Base-by-base conservation (phyloP, 2,329 filamentous ascomycete species). In the Aspergillus ochraceoroseus region DNA sequence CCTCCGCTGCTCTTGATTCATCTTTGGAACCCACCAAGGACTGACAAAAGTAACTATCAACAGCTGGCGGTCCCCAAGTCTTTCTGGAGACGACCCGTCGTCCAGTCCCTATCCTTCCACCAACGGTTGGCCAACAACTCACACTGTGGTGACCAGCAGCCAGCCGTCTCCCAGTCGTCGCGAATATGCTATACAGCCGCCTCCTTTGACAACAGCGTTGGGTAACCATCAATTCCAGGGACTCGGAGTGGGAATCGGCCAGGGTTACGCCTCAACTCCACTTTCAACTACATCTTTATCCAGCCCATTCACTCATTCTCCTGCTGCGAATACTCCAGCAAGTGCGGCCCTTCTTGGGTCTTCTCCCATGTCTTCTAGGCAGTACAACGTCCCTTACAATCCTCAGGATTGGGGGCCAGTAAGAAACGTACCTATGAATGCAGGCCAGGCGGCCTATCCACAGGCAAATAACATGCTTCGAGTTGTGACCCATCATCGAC, bases 351-450 rank as follows among this genome's bases (percentile, higher is more conserved):
- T n/a, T n/a, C n/a, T 62, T 38, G 65, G 59, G 13, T 54, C 60
- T 7, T 65, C 67, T 38, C 64, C 68, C 17, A 67, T 71, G 67
- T 57, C 65, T n/a, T 59, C 62, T 31, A 64, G 70, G 47, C 59
- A 65, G 31, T 71, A 70, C 47, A 70, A 56, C 52, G 61, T 65
- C 15, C 63, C 67, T 6, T 73, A 73, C 46, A 71, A 73, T 48
- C 70, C 70, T 23, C 68, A 68, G 45, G 66, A 72, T 58, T 73
- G 70, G 70, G 68, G 64, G 1, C 64, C 65, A 13, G 61, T 67
- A 29, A 58, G 59, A 12, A 55, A 55, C 40, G 44, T 41, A 13
- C 51, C 58, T 14, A 42, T 55, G 28, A 52, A 51, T 23, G 36
- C 46, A 27, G 53, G 54, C 20, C 55, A 60, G 35, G 41, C 55